Conservation (phyloP, 2,329 filamentous ascomycete genomes). For the Capronia epimyces region DNA sequence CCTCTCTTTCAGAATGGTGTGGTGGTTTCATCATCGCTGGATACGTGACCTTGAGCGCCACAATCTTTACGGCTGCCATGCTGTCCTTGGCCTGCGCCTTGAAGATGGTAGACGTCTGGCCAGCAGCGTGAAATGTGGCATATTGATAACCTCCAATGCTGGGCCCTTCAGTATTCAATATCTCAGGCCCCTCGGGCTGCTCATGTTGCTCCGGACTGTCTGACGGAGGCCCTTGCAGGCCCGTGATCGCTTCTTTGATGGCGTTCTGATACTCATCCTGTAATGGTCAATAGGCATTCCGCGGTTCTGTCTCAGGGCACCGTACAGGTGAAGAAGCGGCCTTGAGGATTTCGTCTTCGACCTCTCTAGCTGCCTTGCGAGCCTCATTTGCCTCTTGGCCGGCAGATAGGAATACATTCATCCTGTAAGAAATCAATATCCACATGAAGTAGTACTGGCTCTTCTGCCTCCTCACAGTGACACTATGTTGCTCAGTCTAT, state of each 20-base stretch:
- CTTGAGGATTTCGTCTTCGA: slow-evolving; percentile 62
- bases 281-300: slow-evolving; percentile 24
- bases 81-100: slow-evolving; percentile 48
- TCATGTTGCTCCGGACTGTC: slow-evolving; percentile 27
- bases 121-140: slow-evolving; percentile 55
- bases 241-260: slow-evolving; percentile 38
- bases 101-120: slow-evolving; percentile 80
- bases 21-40: slow-evolving; percentile 68
- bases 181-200: slow-evolving; percentile 21
- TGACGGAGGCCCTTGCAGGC: slow-evolving; percentile 31
- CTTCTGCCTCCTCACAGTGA: slow-evolving; percentile 48
- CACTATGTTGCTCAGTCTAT: slow-evolving; percentile 60
- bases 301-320: not conserved
- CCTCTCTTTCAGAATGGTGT: slow-evolving; percentile 76
- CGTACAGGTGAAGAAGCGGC: slow-evolving; percentile 54
- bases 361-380: slow-evolving; percentile 55
- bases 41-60: slow-evolving; percentile 81
- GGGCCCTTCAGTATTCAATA: slow-evolving; percentile 34
- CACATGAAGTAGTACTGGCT: slow-evolving; percentile 15
- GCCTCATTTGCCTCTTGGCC: slow-evolving; percentile 42
- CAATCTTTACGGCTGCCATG: slow-evolving; percentile 39
- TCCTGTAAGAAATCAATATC: slow-evolving; percentile 35
- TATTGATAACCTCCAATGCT: slow-evolving; percentile 52
- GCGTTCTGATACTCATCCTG: slow-evolving; percentile 54
- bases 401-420: slow-evolving; percentile 44